Conservation (phyloP, 345 rosid species). For the Rhodomyrtus tomentosa region DNA sequence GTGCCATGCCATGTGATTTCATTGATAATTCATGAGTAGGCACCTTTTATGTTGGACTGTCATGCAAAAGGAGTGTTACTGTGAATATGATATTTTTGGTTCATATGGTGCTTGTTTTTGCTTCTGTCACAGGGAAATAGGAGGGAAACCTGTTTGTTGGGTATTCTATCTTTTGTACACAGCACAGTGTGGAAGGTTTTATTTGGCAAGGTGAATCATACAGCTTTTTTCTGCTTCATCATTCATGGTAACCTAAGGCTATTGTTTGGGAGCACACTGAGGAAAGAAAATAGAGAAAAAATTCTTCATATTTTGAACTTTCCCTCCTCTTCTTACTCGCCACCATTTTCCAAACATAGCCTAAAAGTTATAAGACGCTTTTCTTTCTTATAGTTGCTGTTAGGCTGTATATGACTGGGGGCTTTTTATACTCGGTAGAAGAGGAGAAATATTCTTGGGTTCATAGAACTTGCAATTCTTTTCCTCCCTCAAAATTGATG, state of each 20-base stretch:
- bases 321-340: neutral
- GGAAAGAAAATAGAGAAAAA: neutral
- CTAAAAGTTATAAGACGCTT: neutral
- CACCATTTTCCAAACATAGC: neutral
- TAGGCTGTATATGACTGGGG: neutral
- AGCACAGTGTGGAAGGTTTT: slow-evolving; percentile 97
- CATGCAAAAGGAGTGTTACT: neutral
- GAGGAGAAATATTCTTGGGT: neutral
- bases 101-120: neutral
- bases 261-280: neutral
- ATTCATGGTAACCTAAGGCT: neutral
- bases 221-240: neutral
- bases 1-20: neutral
- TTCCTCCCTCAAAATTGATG: neutral
- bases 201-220: slow-evolving; percentile 65
- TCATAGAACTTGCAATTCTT: neutral
- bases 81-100: neutral
- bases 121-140: slow-evolving; percentile 63
- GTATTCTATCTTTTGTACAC: slow-evolving; percentile 85
- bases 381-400: neutral
- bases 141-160: slow-evolving; percentile 89
- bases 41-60: neutral
- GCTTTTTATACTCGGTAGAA: neutral
- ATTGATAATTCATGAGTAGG: neutral
- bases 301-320: neutral